These are phyloP conservation scores for Pythium utonaiense DNA, from an alignment of 352 stramenopile species.

Conservation along the genomic window DNA sequence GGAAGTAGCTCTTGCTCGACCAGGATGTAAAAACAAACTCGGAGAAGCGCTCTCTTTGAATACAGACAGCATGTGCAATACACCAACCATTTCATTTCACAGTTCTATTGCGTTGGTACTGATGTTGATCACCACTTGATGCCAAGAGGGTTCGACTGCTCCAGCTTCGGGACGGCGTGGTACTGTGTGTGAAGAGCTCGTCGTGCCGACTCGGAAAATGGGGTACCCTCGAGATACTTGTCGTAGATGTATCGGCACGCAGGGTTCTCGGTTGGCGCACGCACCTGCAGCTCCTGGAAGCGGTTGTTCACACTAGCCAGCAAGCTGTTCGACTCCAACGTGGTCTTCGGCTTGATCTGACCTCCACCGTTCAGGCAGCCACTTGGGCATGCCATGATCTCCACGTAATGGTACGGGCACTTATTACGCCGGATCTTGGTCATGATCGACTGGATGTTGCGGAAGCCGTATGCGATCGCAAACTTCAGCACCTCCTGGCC, in stretches of 20 bases:
- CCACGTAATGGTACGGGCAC: constrained; percentile 95
- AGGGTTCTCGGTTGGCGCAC: constrained; percentile 58
- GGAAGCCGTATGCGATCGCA: constrained; percentile 95
- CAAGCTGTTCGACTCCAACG: constrained; percentile 46
- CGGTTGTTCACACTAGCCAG: constrained; percentile 59
- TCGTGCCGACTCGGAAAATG: constrained; percentile 71
- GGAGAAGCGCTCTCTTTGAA: constrained; percentile 23
- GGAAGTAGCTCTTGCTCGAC: constrained; percentile 24
- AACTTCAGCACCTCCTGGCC: constrained; percentile 90
- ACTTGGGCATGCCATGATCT: constrained; percentile 98
- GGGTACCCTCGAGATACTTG: constrained; percentile 65
- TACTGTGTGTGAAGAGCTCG: constrained; percentile 73
- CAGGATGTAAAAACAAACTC: constrained; percentile 6
- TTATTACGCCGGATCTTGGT: constrained; percentile 89
- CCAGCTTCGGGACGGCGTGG: constrained; percentile 82
- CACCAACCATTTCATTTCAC: neutral
- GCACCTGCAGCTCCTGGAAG: constrained; percentile 66
- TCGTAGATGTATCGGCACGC: constrained; percentile 80
- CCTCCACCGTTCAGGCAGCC: constrained; percentile 97
- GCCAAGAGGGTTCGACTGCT: constrained; percentile 78
- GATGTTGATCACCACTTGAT: constrained; percentile 73
- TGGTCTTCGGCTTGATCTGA: constrained; percentile 83
- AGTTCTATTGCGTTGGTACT: neutral
- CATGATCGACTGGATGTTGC: constrained; percentile 96
- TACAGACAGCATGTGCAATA: constrained; percentile 19